These are phyloP conservation scores for Ustilago bromivora DNA, from an alignment of 1,284 basidiomycete species.

Conservation along the genomic window DNA sequence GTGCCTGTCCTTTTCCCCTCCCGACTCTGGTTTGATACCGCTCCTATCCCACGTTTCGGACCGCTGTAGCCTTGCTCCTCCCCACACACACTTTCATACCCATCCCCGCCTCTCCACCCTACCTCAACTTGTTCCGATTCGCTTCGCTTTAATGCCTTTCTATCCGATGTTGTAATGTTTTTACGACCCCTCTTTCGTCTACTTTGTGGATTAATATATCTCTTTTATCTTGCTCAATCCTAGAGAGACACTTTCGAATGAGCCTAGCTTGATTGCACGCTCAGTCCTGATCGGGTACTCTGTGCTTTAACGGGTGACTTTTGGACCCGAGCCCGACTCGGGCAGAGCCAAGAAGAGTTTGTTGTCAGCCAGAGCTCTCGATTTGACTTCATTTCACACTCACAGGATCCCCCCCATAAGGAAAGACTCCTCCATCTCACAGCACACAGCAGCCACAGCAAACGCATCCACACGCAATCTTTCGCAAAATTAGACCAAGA, in stretches of 20 bases:
- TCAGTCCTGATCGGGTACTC: too few relatives aligned
- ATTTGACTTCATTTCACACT: too few relatives aligned
- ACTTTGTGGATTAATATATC: neutral
- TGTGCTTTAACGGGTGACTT: too few relatives aligned
- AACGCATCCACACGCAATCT: neutral
- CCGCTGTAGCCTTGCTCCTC: constrained; percentile 1
- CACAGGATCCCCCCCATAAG: too few relatives aligned
- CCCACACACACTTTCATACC: neutral
- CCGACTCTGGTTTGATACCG: neutral
- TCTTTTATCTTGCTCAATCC: neutral
- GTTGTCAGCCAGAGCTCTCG: too few relatives aligned
- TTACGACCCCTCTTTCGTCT: neutral
- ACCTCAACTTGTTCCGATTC: too few relatives aligned
- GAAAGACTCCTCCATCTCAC: too few relatives aligned
- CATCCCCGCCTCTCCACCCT: neutral
- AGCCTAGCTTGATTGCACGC: too few relatives aligned
- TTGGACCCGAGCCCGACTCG: too few relatives aligned
- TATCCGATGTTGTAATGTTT: neutral
- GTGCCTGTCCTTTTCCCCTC: neutral
- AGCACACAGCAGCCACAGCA: too few relatives aligned
- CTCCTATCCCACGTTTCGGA: neutral
- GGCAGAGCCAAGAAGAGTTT: too few relatives aligned
- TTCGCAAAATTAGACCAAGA: neutral
- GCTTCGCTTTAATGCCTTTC: too few relatives aligned
- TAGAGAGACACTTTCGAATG: neutral